Base-by-base conservation (phyloP, 495 filamentous ascomycete genomes). In the Pseudotulostoma volvatum region DNA sequence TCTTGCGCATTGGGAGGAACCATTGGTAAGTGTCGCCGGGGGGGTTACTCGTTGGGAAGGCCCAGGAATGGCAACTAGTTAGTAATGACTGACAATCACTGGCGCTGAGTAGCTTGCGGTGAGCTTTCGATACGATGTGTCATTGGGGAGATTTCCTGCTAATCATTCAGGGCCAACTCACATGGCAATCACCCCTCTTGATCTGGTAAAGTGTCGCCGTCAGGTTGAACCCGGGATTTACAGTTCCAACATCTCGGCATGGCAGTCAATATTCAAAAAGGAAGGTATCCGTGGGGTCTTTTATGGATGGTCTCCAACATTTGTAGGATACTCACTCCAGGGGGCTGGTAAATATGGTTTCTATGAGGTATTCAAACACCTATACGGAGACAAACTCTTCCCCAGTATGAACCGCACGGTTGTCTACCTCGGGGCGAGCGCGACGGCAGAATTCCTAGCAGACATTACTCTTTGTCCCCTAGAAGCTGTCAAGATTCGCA, bases 321-420 rank as follows among this genome's bases (percentile, higher is more conserved):
- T 79, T 40, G 52, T 79, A 7, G 77, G 76, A 21, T 82, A 82
- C 64, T 74, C 68, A 25, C 65, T 79, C 47, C 77, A 82, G 46
- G 77, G 77, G n/a, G 76, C 74, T 36, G 77, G 77, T n/a, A 82
- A 82, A 54, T 82, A 82, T 51, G 77, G 77, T 9, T 70, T 79
- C 57, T 82, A 82, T 51, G 77, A 82, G 42, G 70, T 79, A 51
- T 82, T 82, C 69, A 82, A 82, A 50, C 66, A 82, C 55, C 48
- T 68, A 17, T 82, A 82, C 54, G 76, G 76, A 43, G 73, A 81
- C 39, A 59, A 63, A 39, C 36, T 77, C 21, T 77, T 78, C 56
- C 75, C 76, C 2, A 60, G 69, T 37, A 53, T 51, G 35, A 76
- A 77, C 53, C 73, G 73, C 50, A 79, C 77, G 0, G 46, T 73